A percentile compares a stretch with the other conserved stretches of the same genome.
phyloP scores from a whole-genome alignment of 305 asterid genomes.

The Plantago coronopus region DNA sequence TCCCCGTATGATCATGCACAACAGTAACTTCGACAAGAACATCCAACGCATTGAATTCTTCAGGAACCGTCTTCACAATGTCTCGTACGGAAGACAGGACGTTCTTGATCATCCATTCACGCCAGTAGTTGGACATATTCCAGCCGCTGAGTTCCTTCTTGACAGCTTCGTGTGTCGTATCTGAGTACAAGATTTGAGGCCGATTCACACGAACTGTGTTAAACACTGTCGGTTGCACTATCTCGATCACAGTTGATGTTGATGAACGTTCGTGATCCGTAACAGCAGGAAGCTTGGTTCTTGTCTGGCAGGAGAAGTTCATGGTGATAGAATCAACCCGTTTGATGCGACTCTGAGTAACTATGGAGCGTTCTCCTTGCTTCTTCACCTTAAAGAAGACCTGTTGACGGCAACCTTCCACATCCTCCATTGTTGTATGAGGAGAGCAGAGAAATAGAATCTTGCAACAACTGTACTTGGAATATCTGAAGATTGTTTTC shows the following conservation, averaged over 20 bases:
- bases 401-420: neutral
- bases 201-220: neutral
- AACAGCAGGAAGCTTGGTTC: neutral
- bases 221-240: neutral
- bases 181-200: neutral
- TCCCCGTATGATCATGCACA: too few species aligned
- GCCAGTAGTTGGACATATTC: constrained; percentile 2
- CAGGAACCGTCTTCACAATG: neutral
- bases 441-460: too few species aligned
- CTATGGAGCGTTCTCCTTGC: neutral
- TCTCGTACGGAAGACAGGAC: neutral
- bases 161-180: neutral
- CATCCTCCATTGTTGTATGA: neutral
- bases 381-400: neutral
- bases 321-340: constrained; percentile 5
- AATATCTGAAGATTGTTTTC: too few species aligned
- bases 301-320: constrained; percentile 1
- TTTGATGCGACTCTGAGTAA: neutral
- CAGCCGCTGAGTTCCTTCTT: neutral
- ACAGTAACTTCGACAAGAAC: constrained; percentile 6
- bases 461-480: too few species aligned
- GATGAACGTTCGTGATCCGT: neutral
- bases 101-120: neutral
- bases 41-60: neutral
- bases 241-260: neutral